Percentiles rank a stretch among this genome's conserved stretches.
These are phyloP conservation scores for Malus hybrid DNA, from an alignment of 331 rosid species.

Conservation along the genomic window DNA sequence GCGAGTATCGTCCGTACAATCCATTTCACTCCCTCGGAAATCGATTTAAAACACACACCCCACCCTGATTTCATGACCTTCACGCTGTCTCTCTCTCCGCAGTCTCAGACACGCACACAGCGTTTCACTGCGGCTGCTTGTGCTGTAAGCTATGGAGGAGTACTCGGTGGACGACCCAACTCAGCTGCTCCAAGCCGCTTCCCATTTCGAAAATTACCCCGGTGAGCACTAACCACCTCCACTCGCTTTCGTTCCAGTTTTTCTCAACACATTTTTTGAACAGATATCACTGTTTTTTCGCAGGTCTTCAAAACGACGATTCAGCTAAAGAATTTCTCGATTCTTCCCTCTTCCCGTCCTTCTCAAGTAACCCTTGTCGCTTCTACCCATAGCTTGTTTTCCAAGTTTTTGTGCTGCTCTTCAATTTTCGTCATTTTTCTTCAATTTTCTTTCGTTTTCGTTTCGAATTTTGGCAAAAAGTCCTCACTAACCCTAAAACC, in stretches of 20 bases:
- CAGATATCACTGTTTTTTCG: not conserved
- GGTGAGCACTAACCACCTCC: slow-evolving; percentile 9
- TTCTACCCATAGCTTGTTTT: not conserved
- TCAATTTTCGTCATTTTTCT: not conserved
- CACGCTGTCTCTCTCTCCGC: too few species aligned
- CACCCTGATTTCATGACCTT: too few species aligned
- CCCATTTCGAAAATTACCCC: slow-evolving; percentile 33
- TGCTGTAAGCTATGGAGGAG: slow-evolving; percentile 26
- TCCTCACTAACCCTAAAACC: too few species aligned
- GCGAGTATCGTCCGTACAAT: too few species aligned
- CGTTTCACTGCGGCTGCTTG: not conserved
- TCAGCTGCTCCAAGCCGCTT: slow-evolving; percentile 42
- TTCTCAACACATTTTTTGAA: not conserved
- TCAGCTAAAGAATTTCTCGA: slow-evolving; percentile 56
- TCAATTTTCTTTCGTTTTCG: not conserved
- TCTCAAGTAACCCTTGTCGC: slow-evolving; percentile 32
- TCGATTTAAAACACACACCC: too few species aligned
- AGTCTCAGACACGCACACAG: too few species aligned
- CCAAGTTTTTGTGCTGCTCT: not conserved
- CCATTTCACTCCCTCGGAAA: too few species aligned
- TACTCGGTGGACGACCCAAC: slow-evolving; percentile 33
- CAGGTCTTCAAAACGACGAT: slow-evolving; percentile 61
- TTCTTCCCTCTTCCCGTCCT: slow-evolving; percentile 70
- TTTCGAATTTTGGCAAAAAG: not conserved
- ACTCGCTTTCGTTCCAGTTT: not conserved